Evolutionary conservation across 306 rosid genomes (phyloP), one percentile per base, ranked within the genome.

Genomic region (Dicorynia guianensis): DNA sequence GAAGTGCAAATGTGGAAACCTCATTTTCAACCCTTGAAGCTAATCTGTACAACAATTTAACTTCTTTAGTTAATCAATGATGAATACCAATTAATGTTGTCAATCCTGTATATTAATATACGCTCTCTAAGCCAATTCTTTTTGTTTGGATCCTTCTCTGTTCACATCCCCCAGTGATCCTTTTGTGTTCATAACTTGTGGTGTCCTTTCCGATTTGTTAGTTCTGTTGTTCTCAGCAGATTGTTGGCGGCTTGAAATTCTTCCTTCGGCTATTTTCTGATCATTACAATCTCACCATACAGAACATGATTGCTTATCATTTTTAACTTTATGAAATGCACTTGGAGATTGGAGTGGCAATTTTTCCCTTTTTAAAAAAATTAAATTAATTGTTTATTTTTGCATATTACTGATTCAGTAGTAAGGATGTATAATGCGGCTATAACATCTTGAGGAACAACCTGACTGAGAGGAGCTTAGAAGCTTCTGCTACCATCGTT

Each of bases 1-100:
- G 97, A 95, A 95, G 71, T 92, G 98, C 89, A 95, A 90, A 86
- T 95, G 98, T 82, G 98, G 97, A 7, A 76, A 80, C 83, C 74
- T 72, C 71, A 87, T 95, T 83, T 87, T 90, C 87, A 92, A 90
- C 79, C 96, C 97, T 13, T 95, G 71, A 89, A 55, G 30, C 54
- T 35, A 6, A 58, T 18, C 2, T 79, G 25, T 68, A 17, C 48
- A 18, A 46, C 35, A 56, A 38, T 44, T 42, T 71, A 13, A 49
- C 57, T 56, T 19, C 17, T 78, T 52, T 47, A 43, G 13, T 18
- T 69, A 44, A 68, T 72, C 55, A 67, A 68, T 66, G 56, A 18
- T 67, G 72, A 49, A 53, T 39, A 61, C 62, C 67, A 57, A 19
- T 62, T 62, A 66, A 30, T 56, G 1, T 75, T 82, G 64, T 69